phyloP scores from a whole-genome alignment of 805 yeast species.

The Zygotorulaspora sp. region DNA sequence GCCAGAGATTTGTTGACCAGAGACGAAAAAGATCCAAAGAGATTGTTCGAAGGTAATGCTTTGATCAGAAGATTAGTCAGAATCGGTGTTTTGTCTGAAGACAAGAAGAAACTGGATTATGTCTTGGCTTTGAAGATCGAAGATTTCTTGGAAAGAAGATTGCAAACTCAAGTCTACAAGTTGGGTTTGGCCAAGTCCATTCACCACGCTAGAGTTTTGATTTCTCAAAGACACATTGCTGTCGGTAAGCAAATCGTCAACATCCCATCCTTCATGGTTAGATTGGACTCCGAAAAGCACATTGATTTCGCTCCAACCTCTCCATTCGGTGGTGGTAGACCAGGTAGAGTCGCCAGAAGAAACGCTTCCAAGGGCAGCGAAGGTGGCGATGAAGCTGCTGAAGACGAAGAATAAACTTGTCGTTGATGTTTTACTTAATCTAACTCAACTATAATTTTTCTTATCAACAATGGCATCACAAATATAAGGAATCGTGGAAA shows the following conservation, averaged over 20 bases:
- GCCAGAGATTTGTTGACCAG: conserved; percentile 99
- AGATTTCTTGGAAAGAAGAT: conserved; percentile 99
- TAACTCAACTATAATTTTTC: not conserved
- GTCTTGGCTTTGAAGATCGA: conserved; percentile 96
- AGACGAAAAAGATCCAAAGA: conserved; percentile 99
- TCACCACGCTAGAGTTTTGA: conserved; percentile 99
- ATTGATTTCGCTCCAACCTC: conserved; percentile 98
- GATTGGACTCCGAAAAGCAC: conserved; percentile 99
- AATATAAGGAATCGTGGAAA: too few species aligned
- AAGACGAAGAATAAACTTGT: conserved; percentile 61
- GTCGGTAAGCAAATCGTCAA: conserved; percentile 99
- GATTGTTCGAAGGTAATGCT: conserved; percentile 99
- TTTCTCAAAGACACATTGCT: conserved; percentile 98
- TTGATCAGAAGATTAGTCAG: conserved; percentile 99
- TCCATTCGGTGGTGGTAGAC: conserved; percentile 99
- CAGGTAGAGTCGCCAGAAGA: conserved; percentile 99
- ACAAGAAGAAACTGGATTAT: conserved; percentile 99
- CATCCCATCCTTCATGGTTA: conserved; percentile 99
- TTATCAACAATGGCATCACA: not conserved
- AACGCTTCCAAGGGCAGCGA: conserved; percentile 61
- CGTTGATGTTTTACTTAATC: conserved; percentile 3
- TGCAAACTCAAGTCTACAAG: conserved; percentile 99
- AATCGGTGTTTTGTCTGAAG: conserved; percentile 98
- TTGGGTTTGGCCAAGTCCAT: conserved; percentile 98
- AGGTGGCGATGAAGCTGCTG: conserved; percentile 72